Evolutionary conservation across 345 rosid species (phyloP).

Genomic region (Heritiera fomes): DNA sequence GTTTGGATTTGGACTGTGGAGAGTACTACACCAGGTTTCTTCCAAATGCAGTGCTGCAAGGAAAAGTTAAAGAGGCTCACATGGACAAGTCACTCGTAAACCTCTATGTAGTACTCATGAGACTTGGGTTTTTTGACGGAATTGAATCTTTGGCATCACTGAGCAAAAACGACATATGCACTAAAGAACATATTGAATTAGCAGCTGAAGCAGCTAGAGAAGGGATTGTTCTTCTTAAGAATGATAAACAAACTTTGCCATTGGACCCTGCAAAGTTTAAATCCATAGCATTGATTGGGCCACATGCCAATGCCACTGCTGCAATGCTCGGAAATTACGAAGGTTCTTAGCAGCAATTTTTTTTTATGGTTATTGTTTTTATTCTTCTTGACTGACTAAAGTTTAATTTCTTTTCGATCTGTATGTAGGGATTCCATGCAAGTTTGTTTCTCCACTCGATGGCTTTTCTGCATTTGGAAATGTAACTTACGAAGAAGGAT

Average conservation of each 20-base stretch:
- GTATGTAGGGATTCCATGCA: conserved; percentile 54
- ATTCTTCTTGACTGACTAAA: too few relatives aligned
- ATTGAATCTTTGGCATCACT: conserved; percentile 27
- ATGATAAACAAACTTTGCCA: conserved; percentile 33
- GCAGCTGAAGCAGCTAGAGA: conserved; percentile 48
- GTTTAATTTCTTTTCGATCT: neutral
- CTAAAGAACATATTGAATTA: conserved; percentile 25
- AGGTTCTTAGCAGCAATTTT: conserved; percentile 22
- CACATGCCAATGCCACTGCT: conserved; percentile 38
- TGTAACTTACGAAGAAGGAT: conserved; percentile 37
- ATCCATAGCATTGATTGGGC: conserved; percentile 43
- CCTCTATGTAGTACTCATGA: conserved; percentile 43
- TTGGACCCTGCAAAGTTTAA: neutral
- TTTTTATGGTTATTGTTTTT: too few relatives aligned
- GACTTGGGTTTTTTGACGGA: conserved; percentile 51
- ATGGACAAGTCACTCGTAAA: conserved; percentile 34
- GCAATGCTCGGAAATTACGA: conserved; percentile 53
- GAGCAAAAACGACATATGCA: conserved; percentile 34
- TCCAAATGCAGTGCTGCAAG: conserved; percentile 30
- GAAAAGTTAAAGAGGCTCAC: conserved; percentile 36
- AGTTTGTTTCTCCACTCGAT: neutral
- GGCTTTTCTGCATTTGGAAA: conserved; percentile 1
- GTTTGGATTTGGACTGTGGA: conserved; percentile 56
- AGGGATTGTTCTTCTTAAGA: conserved; percentile 52
- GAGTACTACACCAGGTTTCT: conserved; percentile 23